Conservation (phyloP, 2,329 filamentous ascomycete species). For the Colletotrichum ledebouriae region DNA sequence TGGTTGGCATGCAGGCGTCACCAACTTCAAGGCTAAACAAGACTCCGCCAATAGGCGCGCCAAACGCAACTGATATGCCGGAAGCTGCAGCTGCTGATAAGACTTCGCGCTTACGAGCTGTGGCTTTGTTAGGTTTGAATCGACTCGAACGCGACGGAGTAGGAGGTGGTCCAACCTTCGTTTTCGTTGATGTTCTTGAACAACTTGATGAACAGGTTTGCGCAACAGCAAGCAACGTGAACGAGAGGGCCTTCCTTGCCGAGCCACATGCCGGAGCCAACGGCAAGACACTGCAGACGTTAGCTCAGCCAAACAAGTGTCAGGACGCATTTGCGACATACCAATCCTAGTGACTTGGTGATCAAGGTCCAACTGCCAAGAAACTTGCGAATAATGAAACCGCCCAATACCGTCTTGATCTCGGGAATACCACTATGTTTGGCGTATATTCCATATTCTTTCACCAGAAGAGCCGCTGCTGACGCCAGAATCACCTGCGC, state of each 20-base stretch:
- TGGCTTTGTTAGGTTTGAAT: neutral
- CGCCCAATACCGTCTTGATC: slow-evolving; percentile 95
- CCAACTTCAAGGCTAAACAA: slow-evolving; percentile 91
- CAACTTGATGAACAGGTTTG: slow-evolving; percentile 92
- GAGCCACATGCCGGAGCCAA: slow-evolving; percentile 95
- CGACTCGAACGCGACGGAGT: neutral
- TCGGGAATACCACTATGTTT: slow-evolving; percentile 97
- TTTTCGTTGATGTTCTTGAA: slow-evolving; percentile 86
- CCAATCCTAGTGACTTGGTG: slow-evolving; percentile 90
- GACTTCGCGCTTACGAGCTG: slow-evolving; percentile 92
- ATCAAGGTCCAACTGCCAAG: slow-evolving; percentile 89
- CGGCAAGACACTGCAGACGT: slow-evolving; percentile 80
- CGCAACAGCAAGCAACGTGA: slow-evolving; percentile 96
- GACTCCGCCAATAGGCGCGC: slow-evolving; percentile 93
- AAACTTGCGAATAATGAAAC: slow-evolving; percentile 91
- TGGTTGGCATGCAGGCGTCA: neutral
- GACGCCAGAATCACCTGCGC: slow-evolving; percentile 80
- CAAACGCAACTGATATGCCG: slow-evolving; percentile 94
- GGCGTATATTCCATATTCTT: slow-evolving; percentile 87
- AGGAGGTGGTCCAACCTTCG: slow-evolving; percentile 71
- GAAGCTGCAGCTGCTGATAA: slow-evolving; percentile 92
- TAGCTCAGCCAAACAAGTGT: slow-evolving; percentile 44
- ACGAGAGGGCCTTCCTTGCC: slow-evolving; percentile 97
- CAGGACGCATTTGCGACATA: slow-evolving; percentile 55
- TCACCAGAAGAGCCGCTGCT: slow-evolving; percentile 82